Base-by-base conservation (phyloP, 2,329 filamentous ascomycete species). In the Colletotrichum simmondsii region DNA sequence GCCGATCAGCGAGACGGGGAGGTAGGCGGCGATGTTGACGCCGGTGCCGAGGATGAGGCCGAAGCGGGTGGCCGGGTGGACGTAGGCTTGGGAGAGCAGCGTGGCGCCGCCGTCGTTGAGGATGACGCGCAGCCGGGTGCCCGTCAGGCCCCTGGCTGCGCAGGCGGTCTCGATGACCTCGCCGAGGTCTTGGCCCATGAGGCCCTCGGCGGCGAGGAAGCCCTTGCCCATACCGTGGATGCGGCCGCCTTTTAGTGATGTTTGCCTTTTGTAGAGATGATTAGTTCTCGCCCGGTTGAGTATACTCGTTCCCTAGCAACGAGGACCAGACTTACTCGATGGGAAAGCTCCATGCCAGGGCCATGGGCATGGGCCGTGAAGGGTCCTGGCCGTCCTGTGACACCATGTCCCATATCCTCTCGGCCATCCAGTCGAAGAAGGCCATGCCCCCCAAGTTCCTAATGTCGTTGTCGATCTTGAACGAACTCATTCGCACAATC, bases 381-480 rank as follows among this genome's bases (percentile, higher is more conserved):
- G 80, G 78, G 56, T 76, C 79, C 70, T 82, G 79, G 26, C 79
- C 80, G 3, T 81, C 79, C 57, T 83, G 81, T 7, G 83, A 80
- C 12, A 93, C 81, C 1, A 90, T 90, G 61, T 92, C 87, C 64
- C 83, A 79, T 76, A 93, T 91, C 74, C 86, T 87, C 54, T 85
- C 83, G 0, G 91, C 91, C 87, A 93, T 91, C 92, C 92, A 93
- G 78, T 91, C 87, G 75, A 93, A 93, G 77, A 93, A 92, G 0
- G 81, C 84, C 76, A 87, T 86, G 19, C 91, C 91, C 73, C 87
- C 84, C 1, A 92, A 83, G 70, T 83, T 82, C 80, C 90, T 92
- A 65, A 92, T 83, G 24, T 85, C 81, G 32, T 84, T 85, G 67
- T 84, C 86, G 76, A 93, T 92, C 77, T 85, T 86, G 80, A 89